phyloP scores from a whole-genome alignment of 2,329 filamentous ascomycete species.

The Phialophora expanda region DNA sequence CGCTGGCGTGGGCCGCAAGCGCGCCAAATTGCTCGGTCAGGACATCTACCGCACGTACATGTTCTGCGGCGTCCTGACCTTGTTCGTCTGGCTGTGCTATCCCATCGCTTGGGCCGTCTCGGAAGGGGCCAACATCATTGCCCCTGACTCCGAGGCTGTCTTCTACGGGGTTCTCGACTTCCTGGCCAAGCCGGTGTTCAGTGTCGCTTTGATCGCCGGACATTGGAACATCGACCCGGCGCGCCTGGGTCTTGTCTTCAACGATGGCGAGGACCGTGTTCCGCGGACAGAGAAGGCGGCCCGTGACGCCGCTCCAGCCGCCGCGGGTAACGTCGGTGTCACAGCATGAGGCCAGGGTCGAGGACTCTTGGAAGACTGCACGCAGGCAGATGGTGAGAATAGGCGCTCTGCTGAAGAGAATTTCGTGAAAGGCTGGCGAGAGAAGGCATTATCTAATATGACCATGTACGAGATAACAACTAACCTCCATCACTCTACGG shows the following conservation, averaged over 20 bases:
- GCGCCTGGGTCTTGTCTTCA: conserved; percentile 23
- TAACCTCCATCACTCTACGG: too few species aligned
- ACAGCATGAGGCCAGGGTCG: background rate
- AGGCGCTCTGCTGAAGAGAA: too few species aligned
- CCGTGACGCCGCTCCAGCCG: background rate
- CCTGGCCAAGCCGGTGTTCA: conserved; percentile 21
- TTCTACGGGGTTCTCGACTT: conserved; percentile 35
- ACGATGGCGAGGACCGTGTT: background rate
- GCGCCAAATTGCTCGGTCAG: conserved; percentile 58
- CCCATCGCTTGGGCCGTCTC: conserved; percentile 67
- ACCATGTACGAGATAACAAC: background rate
- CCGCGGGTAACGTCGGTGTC: background rate
- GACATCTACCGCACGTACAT: conserved; percentile 61
- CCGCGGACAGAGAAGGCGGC: background rate
- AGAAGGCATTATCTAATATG: background rate
- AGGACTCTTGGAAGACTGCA: background rate
- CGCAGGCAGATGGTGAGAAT: background rate
- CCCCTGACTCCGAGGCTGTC: conserved; percentile 55
- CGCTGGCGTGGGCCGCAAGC: conserved; percentile 41
- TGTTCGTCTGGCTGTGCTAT: conserved; percentile 65
- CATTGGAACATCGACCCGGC: conserved; percentile 33
- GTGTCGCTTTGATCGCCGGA: conserved; percentile 14
- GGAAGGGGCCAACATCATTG: conserved; percentile 69
- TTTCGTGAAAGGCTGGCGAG: background rate
- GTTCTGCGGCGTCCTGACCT: conserved; percentile 61